A percentile compares a stretch with the other conserved stretches of the same genome.
Conservation (phyloP, 768 basidiomycete species). For the Pulveroboletus frians region DNA sequence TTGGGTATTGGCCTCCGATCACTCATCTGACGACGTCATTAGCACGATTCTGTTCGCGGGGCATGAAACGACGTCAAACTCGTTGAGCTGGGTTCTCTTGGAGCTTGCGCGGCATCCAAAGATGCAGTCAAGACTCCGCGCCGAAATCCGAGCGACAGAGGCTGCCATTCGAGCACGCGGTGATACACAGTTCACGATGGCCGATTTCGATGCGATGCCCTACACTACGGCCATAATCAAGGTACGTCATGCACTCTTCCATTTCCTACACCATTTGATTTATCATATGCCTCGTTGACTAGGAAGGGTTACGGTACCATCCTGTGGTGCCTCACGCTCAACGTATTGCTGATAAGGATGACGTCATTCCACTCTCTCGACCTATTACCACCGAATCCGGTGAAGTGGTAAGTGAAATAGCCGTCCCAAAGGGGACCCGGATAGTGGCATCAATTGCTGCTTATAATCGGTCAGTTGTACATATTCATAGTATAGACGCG, state of each 20-base stretch:
- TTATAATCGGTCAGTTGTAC: conserved; percentile 44
- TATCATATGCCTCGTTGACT: background rate
- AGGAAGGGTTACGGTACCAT: conserved; percentile 46
- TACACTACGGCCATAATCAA: conserved; percentile 38
- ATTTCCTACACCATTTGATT: background rate
- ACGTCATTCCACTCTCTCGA: conserved; percentile 53
- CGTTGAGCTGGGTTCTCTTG: conserved; percentile 56
- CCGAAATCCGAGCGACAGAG: conserved; percentile 11
- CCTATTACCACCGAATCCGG: conserved; percentile 47
- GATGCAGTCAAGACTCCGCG: conserved; percentile 56
- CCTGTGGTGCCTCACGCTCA: conserved; percentile 51
- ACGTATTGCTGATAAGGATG: conserved; percentile 47
- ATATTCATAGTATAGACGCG: no score
- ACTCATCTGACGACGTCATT: background rate
- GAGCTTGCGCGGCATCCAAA: conserved; percentile 56
- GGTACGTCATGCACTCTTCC: conserved; percentile 15
- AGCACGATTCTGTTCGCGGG: conserved; percentile 46
- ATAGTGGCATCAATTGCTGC: conserved; percentile 49
- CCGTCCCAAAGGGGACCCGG: conserved; percentile 47
- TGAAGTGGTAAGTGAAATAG: conserved; percentile 37
- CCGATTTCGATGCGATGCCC: conserved; percentile 50
- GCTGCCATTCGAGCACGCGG: conserved; percentile 8
- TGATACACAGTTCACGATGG: conserved; percentile 9
- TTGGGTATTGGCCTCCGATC: background rate
- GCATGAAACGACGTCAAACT: conserved; percentile 60